Evolutionary conservation across 306 rosid species (phyloP).

Genomic region (Glycyrrhiza uralensis): DNA sequence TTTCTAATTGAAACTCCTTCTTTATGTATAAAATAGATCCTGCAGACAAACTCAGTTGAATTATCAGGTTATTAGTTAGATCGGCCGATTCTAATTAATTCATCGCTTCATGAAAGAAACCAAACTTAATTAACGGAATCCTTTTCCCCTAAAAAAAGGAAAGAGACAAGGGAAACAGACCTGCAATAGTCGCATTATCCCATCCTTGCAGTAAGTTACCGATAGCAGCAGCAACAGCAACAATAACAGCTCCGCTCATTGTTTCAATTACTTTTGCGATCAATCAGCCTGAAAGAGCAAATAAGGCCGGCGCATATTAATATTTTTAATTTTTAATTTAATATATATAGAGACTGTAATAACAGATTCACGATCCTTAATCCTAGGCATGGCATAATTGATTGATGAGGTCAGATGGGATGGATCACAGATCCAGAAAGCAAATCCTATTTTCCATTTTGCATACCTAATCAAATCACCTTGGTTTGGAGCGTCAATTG

Average conservation of each 20-base stretch:
- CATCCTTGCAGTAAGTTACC: constrained; percentile 87
- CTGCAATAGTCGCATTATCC: constrained; percentile 93
- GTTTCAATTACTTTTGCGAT: constrained; percentile 21
- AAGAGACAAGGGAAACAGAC: constrained; percentile 20
- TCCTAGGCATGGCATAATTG: background rate
- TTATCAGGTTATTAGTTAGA: background rate
- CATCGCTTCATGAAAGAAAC: background rate
- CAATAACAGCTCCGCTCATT: constrained; percentile 76
- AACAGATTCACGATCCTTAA: background rate
- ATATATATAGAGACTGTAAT: background rate
- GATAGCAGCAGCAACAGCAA: constrained; percentile 81
- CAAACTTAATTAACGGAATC: background rate
- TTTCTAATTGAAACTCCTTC: constrained; percentile 69
- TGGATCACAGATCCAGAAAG: constrained; percentile 8
- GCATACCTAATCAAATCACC: constrained; percentile 19
- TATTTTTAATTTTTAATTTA: no score
- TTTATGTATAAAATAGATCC: constrained; percentile 91
- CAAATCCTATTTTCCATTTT: constrained; percentile 18
- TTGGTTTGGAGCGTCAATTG: constrained; percentile 2
- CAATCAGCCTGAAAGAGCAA: constrained; percentile 27
- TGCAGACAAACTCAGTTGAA: constrained; percentile 9
- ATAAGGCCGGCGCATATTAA: constrained; percentile 20
- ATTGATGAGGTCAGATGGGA: background rate
- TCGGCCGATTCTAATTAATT: background rate
- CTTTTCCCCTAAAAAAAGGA: no score